A percentile compares a stretch with the other conserved stretches of the same genome.
Conservation (phyloP, 495 filamentous ascomycete genomes). For the Stereocaulon alpinum region DNA sequence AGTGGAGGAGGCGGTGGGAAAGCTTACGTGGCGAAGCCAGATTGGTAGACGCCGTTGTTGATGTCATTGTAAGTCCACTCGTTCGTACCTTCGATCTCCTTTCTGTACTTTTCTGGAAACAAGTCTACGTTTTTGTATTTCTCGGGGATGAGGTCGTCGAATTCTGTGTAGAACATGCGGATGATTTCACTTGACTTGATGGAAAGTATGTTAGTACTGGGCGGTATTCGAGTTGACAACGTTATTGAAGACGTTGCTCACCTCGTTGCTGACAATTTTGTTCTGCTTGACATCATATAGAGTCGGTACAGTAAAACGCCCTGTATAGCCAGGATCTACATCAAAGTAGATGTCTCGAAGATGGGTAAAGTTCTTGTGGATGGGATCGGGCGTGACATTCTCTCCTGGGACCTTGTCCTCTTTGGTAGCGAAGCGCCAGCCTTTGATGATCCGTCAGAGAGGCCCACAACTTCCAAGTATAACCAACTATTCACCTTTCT, state of each 20-base stretch:
- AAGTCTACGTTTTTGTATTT: slow-evolving; percentile 51
- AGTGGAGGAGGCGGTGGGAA: background rate
- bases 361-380: slow-evolving; percentile 44
- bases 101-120: slow-evolving; percentile 47
- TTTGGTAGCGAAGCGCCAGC: slow-evolving; percentile 70
- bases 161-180: slow-evolving; percentile 63
- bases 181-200: slow-evolving; percentile 47
- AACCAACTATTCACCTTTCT: slow-evolving; percentile 38
- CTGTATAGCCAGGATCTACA: slow-evolving; percentile 47
- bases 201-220: background rate
- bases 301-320: slow-evolving; percentile 52
- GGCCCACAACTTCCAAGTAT: background rate
- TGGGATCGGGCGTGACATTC: slow-evolving; percentile 41
- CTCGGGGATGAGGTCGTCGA: slow-evolving; percentile 55
- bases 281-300: slow-evolving; percentile 53
- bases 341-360: slow-evolving; percentile 52
- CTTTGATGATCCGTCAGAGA: slow-evolving; percentile 25
- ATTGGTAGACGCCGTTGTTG: slow-evolving; percentile 83
- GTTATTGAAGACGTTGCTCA: slow-evolving; percentile 15
- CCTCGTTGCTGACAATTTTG: slow-evolving; percentile 48
- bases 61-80: slow-evolving; percentile 75
- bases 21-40: slow-evolving; percentile 52
- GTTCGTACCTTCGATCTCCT: slow-evolving; percentile 64
- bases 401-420: slow-evolving; percentile 53
- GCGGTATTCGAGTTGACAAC: background rate